A percentile compares a stretch with the other conserved stretches of the same genome.
phyloP scores from a whole-genome alignment of 352 stramenopile species.

The Phytophthora macrochlamydospora region DNA sequence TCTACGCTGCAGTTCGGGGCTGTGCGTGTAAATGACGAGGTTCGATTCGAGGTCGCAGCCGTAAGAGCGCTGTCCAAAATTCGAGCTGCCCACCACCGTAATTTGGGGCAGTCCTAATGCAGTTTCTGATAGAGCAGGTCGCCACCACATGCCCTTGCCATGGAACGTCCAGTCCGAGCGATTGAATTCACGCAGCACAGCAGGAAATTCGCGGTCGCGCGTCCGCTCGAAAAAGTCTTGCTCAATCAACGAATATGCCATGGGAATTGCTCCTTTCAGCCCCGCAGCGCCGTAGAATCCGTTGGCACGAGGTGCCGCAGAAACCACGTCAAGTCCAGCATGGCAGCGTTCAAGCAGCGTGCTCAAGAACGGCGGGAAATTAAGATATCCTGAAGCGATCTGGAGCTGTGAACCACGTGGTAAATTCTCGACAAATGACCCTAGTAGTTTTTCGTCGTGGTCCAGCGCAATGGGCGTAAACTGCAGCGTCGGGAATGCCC shows the following conservation, averaged over 20 bases:
- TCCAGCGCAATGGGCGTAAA: slow-evolving; percentile 66
- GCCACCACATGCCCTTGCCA: slow-evolving; percentile 87
- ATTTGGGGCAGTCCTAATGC: slow-evolving; percentile 33
- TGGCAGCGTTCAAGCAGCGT: slow-evolving; percentile 49
- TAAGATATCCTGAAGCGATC: slow-evolving; percentile 83
- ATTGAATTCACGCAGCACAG: slow-evolving; percentile 72
- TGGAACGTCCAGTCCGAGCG: slow-evolving; percentile 80
- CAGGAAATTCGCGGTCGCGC: slow-evolving; percentile 38
- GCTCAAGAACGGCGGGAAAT: slow-evolving; percentile 76
- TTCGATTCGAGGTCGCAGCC: slow-evolving; percentile 80
- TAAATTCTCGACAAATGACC: slow-evolving; percentile 48
- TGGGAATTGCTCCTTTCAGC: slow-evolving; percentile 77
- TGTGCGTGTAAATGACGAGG: slow-evolving; percentile 67
- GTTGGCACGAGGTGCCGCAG: slow-evolving; percentile 68
- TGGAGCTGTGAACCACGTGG: slow-evolving; percentile 50
- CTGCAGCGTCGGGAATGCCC: slow-evolving; percentile 79
- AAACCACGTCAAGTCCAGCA: slow-evolving; percentile 64
- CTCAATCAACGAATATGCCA: slow-evolving; percentile 87
- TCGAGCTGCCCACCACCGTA: slow-evolving; percentile 78
- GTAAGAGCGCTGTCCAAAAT: slow-evolving; percentile 81
- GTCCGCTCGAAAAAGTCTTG: slow-evolving; percentile 75
- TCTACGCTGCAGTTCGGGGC: slow-evolving; percentile 45
- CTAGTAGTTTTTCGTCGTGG: slow-evolving; percentile 63
- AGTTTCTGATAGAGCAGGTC: slow-evolving; percentile 21
- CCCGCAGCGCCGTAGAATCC: slow-evolving; percentile 74